Base-by-base conservation (phyloP, 345 rosid genomes). In the Toxicodendron radicans region DNA sequence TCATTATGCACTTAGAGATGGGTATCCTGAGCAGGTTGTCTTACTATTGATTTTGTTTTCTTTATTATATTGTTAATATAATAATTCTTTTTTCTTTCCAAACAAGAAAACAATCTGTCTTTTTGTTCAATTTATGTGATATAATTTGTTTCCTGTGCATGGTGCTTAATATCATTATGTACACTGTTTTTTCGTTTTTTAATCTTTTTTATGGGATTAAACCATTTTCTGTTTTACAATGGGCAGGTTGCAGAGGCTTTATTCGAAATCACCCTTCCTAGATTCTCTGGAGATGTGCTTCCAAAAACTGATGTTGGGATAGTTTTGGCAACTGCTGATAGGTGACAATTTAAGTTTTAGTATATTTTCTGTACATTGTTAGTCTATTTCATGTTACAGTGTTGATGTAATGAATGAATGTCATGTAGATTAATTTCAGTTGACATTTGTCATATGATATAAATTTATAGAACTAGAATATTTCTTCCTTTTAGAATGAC, bases 1-100 rank as follows among this genome's bases (percentile, higher is more conserved):
- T 66, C 97, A 95, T 86, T 92, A 92, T 85, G 99, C 99, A 76
- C 92, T 91, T 56, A 80, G 94, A 84, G 97, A 91, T 81, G 97
- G 97, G 80, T 91, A 86, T 79, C 85, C 93, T 75, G 86, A 84
- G 77, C 87, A 92, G 97, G 99, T 95, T 77, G 62, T 70, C 83
- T 58, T 58, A 72, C 10, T 60, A n/a, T 70, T 60, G 43, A 9
- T 51, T 75, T 69, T n/a, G n/a, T 73, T 72, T 52, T 13, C 48
- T 63, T 61, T 74, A 13, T 52, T 33, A 1, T 27, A 52, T 7
- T 11, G 30, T 2, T 58, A 21, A 49, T 60, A 14, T 23, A 7
- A 54, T 30, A 53, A 53, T 49, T 45, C 59, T 53, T 60, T 59
- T n/a, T 16, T 41, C 1, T 64, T 43, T 35, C 0, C 6, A 9